A percentile compares a stretch with the other conserved stretches of the same genome.
Conservation (phyloP, 2,329 filamentous ascomycete species). For the Colletotrichum sp. region DNA sequence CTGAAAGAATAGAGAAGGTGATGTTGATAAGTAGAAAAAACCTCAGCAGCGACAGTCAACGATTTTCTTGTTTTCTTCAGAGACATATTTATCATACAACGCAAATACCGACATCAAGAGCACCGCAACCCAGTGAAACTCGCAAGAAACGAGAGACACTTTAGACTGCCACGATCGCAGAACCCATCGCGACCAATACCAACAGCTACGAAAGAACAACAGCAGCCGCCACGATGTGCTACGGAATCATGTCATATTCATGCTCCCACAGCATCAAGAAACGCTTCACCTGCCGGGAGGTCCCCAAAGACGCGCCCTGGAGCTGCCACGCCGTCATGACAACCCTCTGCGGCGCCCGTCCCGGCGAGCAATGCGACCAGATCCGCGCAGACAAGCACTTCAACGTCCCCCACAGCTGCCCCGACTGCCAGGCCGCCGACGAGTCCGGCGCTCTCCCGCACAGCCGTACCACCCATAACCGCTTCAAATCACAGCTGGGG, state of each 20-base stretch:
- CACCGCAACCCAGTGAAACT: background rate
- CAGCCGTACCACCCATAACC: background rate
- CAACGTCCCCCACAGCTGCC: background rate
- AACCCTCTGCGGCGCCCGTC: conserved; percentile 9
- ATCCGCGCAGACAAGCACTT: background rate
- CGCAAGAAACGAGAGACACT: background rate
- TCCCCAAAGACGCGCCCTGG: background rate
- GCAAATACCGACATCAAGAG: background rate
- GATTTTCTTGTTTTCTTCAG: background rate
- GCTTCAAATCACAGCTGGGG: background rate
- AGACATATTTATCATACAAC: background rate
- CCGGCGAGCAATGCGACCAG: background rate
- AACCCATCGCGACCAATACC: background rate
- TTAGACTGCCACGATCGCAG: background rate
- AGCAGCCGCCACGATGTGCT: conserved; percentile 13
- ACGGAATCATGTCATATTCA: background rate
- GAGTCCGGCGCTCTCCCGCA: background rate
- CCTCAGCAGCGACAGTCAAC: background rate
- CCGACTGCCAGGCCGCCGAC: background rate
- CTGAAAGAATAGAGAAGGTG: background rate
- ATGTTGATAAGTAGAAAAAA: background rate
- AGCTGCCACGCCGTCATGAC: background rate
- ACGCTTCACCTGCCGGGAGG: conserved; percentile 1
- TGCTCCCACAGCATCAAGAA: background rate
- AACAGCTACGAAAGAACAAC: background rate